Base-by-base conservation (phyloP, 805 yeast genomes). In the Saccharomycopsis vini region DNA sequence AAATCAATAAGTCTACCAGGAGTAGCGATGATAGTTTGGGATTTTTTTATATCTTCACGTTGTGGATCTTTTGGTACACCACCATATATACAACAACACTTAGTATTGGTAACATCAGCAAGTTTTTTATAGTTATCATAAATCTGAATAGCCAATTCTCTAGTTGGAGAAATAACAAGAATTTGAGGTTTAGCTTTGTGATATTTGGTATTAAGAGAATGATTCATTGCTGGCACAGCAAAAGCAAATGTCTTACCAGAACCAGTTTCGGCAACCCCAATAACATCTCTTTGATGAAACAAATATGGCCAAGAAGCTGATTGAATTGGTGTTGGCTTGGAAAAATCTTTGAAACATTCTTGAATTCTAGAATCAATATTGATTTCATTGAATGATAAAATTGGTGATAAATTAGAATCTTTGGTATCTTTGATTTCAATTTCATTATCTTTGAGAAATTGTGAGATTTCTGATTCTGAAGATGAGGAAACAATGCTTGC, bases 221-320 rank as follows among this genome's bases (percentile, higher is more conserved):
- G 78, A 57, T 86, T 72, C 42, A 90, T 73, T n/a, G 97, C 96
- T 39, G 99, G 98, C 26, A 92, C 92, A 60, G 96, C 95, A 61
- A 90, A 92, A 0, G 96, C 97, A 64, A 90, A 81, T 0, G 98
- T 90, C 63, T 90, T 90, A 58, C 98, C 98, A 1, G 96, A 86
- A 31, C 98, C 98, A 3, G 98, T 90, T 66, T 90, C 97, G 12
- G 98, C 98, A 52, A 90, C 95, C 62, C 97, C 98, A 52, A 90
- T 76, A 21, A 89, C 95, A 60, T 90, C 98, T 46, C 80, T 73
- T 15, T 83, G 82, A 18, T 75, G 65, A 40, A 88, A 65, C 42
- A 90, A 65, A 58, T 77, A 87, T 52, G 98, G 97, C 97, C 97
- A 92, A 6, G 97, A 75, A 36, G 78, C 86, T 26, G 95, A 75